Conservation (phyloP, 495 filamentous ascomycete species). For the Aspergillus bertholletiae region DNA sequence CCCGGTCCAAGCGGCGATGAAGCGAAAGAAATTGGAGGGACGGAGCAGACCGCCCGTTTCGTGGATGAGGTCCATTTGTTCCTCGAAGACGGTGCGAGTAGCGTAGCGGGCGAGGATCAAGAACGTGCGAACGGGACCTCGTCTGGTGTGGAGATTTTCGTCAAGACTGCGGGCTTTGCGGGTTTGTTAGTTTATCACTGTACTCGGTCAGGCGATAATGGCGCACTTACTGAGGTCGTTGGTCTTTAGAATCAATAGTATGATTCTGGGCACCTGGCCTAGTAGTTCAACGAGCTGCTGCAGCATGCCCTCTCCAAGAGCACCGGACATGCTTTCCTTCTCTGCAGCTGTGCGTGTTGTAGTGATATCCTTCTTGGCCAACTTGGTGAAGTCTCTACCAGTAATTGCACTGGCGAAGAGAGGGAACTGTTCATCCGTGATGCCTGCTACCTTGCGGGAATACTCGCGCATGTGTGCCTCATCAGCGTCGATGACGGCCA, state of each 20-base stretch:
- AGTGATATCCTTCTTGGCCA: conserved; percentile 58
- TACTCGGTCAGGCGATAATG: neutral
- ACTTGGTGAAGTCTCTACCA: conserved; percentile 79
- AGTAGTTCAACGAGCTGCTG: conserved; percentile 85
- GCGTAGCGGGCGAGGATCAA: conserved; percentile 94
- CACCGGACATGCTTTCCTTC: conserved; percentile 75
- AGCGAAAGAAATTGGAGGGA: conserved; percentile 52
- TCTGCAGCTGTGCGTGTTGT: conserved; percentile 64
- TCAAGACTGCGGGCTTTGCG: conserved; percentile 75
- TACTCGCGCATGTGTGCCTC: conserved; percentile 82
- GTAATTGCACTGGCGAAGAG: conserved; percentile 97
- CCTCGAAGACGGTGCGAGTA: conserved; percentile 80
- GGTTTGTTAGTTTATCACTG: conserved; percentile 6
- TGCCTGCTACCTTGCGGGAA: conserved; percentile 81
- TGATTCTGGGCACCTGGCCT: conserved; percentile 83
- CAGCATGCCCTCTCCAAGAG: conserved; percentile 83
- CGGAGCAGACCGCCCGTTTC: conserved; percentile 53
- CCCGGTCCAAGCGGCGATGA: conserved; percentile 52
- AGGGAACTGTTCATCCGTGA: conserved; percentile 89
- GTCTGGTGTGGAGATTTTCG: conserved; percentile 85
- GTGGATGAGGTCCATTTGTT: conserved; percentile 71
- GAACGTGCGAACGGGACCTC: conserved; percentile 85
- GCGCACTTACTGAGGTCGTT: conserved; percentile 78
- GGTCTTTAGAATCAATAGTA: conserved; percentile 94
- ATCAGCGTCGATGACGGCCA: conserved; percentile 88